phyloP scores from a whole-genome alignment of 202 grass and related monocot genomes.

The Saccharum hybrid region DNA sequence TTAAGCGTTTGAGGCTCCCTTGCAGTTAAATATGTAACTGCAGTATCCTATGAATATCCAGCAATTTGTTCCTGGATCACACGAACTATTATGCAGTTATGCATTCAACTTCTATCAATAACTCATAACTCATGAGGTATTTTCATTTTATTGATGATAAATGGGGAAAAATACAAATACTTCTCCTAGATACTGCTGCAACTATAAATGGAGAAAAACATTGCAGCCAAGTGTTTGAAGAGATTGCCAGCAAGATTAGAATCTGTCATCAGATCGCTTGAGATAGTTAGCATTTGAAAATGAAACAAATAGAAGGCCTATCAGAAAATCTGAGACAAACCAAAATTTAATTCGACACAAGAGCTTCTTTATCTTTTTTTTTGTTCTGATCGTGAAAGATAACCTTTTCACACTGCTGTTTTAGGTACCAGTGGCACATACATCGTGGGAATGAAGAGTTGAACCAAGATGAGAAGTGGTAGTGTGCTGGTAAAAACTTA shows the following conservation, averaged over 20 bases:
- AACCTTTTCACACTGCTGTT: conserved; percentile 18
- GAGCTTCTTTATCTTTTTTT: neutral
- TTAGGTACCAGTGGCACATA: conserved; percentile 2
- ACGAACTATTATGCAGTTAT: neutral
- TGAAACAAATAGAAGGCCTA: neutral
- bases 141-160: conserved; percentile 11
- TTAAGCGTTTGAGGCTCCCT: neutral
- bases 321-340: conserved; percentile 21
- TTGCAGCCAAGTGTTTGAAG: conserved; percentile 10
- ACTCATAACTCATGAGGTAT: neutral
- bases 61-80: neutral
- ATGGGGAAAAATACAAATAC: neutral
- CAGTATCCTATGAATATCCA: neutral
- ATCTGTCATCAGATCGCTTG: neutral
- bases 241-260: conserved; percentile 5
- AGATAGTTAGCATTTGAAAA: conserved; percentile 16
- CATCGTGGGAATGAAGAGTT: neutral
- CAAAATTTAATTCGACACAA: neutral
- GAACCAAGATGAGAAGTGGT: conserved; percentile 16
- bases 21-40: neutral
- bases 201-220: neutral
- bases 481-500: neutral
- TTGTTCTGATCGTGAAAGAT: neutral
- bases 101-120: conserved; percentile 16
- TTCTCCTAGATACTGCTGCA: neutral